phyloP scores from a whole-genome alignment of 75 land plant species.

The Selaginella tamariscina region DNA sequence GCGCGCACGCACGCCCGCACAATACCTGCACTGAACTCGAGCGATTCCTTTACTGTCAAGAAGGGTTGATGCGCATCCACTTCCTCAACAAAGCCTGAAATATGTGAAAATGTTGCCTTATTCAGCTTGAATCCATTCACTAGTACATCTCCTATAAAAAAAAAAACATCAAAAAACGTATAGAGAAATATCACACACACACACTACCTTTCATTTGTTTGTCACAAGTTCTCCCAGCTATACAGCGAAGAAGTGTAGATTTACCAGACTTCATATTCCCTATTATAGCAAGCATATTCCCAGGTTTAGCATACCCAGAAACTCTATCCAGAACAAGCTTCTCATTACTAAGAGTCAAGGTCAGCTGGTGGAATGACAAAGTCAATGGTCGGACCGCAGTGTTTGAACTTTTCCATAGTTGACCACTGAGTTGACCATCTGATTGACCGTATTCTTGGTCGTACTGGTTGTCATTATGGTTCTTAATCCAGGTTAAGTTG shows the following conservation, averaged over 20 bases:
- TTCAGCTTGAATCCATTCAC: conserved; percentile 4
- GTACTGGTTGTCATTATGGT: neutral
- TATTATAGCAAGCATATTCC: conserved; percentile 22
- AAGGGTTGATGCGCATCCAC: conserved; percentile 14
- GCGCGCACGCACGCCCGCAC: no score
- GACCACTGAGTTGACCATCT: no score
- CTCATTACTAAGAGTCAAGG: conserved; percentile 12
- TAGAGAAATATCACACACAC: no score
- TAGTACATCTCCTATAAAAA: neutral
- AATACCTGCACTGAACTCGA: conserved; percentile 31
- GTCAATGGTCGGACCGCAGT: conserved; percentile 21
- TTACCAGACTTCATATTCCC: conserved; percentile 27
- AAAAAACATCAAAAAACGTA: no score
- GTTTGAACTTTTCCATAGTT: neutral
- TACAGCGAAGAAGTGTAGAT: conserved; percentile 18
- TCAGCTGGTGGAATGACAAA: conserved; percentile 18
- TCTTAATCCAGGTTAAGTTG: neutral
- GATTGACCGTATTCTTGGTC: neutral
- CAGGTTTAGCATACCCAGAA: conserved; percentile 24
- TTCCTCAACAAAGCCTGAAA: conserved; percentile 5
- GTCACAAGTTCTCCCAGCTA: conserved; percentile 20
- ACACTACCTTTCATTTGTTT: neutral
- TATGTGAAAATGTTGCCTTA: neutral
- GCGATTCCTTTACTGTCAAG: conserved; percentile 30
- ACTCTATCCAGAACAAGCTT: conserved; percentile 16